Base-by-base conservation (phyloP, 345 rosid species). In the Linum usitatissimum region DNA sequence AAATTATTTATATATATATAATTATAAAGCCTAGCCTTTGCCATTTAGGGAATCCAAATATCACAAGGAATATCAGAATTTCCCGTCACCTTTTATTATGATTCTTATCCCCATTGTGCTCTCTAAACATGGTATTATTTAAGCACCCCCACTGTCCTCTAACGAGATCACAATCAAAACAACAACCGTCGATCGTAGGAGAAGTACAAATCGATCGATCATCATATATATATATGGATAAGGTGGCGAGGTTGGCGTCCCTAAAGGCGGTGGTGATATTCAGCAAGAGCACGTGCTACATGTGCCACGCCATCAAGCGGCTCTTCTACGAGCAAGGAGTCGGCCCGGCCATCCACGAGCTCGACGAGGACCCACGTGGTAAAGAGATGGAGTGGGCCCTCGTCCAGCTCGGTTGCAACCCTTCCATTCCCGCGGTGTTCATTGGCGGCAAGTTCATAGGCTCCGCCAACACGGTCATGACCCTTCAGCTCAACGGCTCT, bases 261-360 rank as follows among this genome's bases (percentile, higher is more conserved):
- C 93, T 86, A 59, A 92, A 82, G 79, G 95, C 95, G n/a, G 96
- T 92, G 78, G 96, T 92, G 82, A 92, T 89, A 54, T 92, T 89
- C 83, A 89, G 96, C 83, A 89, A 86, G 84, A 89, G 89, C 64
- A 74, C 95, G 0, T 92, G 96, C 73, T 85, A 89, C 78, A 86
- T 92, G 95, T 72, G 91, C 79, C 96, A 92, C 69, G 87, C 98
- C 53, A 85, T 89, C 48, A 89, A 92, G 76, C 75, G 91, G 31
- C 64, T 92, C 73, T 92, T 92, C 57, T 92, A 92, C 60, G 98
- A 89, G 66, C 95, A 81, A 67, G 96, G 91, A 1, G 95, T 85
- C 70, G 83, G 87, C 76, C 96, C 98, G 0, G 89, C 86, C 8
- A 74, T 86, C 30, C 66, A 83, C 6, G 98, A 92, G 82, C 82